These are phyloP conservation scores for Rhodocollybia butyracea DNA, from an alignment of 768 basidiomycete genomes.

Conservation along the genomic window DNA sequence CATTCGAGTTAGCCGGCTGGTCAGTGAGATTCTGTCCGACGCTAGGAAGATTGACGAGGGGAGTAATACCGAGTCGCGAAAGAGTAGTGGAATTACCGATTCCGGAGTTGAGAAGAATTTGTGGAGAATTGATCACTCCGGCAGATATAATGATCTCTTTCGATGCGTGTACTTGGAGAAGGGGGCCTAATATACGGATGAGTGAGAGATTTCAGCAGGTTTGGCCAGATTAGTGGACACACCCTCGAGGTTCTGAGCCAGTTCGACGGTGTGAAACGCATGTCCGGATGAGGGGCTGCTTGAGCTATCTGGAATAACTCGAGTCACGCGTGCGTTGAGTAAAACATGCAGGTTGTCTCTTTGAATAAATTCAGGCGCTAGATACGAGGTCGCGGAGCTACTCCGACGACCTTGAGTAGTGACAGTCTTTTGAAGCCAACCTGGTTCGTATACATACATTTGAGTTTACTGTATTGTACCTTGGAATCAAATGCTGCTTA, in stretches of 20 bases:
- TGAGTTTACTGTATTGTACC: too few relatives aligned
- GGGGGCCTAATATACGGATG: not conserved
- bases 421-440: conserved; percentile 13
- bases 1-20: conserved; percentile 11
- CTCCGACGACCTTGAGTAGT: conserved; percentile 5
- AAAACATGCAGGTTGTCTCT: too few relatives aligned
- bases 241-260: not conserved
- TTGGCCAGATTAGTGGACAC: too few relatives aligned
- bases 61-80: conserved; percentile 4
- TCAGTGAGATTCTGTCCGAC: conserved; percentile 23
- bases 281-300: not conserved
- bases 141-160: conserved; percentile 24
- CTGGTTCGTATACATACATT: too few relatives aligned
- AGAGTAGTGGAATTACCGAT: too few relatives aligned
- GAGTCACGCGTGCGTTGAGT: too few relatives aligned
- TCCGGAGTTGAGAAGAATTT: conserved; percentile 22
- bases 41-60: conserved; percentile 15
- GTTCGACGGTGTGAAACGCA: conserved; percentile 8
- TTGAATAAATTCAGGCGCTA: too few relatives aligned
- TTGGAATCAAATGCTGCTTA: too few relatives aligned
- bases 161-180: conserved; percentile 6
- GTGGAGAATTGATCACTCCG: conserved; percentile 18
- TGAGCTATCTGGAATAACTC: not conserved
- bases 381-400: too few relatives aligned
- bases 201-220: too few relatives aligned